Evolutionary conservation across 768 basidiomycete genomes (phyloP).

Genomic region (Lentinula sp.): DNA sequence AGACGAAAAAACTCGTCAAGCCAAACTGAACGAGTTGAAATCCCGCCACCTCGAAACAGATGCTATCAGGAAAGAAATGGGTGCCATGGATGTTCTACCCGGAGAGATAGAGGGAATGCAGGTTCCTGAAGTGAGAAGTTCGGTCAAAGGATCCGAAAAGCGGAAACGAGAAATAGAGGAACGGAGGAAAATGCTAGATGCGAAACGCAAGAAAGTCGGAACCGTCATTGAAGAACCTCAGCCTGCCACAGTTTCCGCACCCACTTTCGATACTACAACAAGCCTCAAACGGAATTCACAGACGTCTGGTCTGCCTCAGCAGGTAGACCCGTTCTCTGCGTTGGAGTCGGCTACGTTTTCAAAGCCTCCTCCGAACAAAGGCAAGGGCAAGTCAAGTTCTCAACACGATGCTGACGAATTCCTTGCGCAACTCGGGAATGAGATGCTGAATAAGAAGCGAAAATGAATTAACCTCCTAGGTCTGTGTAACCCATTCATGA

Average conservation of each 20-base stretch:
- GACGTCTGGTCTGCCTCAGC: conserved; percentile 4
- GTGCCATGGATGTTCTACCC: conserved; percentile 53
- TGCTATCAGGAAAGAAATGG: conserved; percentile 48
- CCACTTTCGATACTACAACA: conserved; percentile 1
- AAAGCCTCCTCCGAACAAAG: conserved; percentile 15
- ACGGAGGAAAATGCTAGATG: conserved; percentile 46
- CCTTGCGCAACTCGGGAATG: conserved; percentile 58
- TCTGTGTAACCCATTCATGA: neutral
- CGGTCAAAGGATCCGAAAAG: conserved; percentile 31
- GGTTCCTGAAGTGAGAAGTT: conserved; percentile 19
- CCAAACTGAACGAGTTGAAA: conserved; percentile 81
- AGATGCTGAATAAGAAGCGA: conserved; percentile 37
- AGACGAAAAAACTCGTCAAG: conserved; percentile 72
- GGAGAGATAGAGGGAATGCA: conserved; percentile 81
- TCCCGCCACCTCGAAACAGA: conserved; percentile 67
- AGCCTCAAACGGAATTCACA: neutral
- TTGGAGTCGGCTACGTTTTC: conserved; percentile 31
- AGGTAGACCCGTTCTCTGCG: conserved; percentile 44
- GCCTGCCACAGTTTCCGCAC: neutral
- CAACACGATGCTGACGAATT: conserved; percentile 54
- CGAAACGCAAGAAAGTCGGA: conserved; percentile 56
- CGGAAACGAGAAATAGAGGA: conserved; percentile 13
- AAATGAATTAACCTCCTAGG: conserved; percentile 13
- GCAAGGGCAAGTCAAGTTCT: conserved; percentile 13
- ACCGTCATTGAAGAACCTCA: conserved; percentile 10